Evolutionary conservation across 345 rosid genomes (phyloP).

Genomic region (Murraya paniculata): DNA sequence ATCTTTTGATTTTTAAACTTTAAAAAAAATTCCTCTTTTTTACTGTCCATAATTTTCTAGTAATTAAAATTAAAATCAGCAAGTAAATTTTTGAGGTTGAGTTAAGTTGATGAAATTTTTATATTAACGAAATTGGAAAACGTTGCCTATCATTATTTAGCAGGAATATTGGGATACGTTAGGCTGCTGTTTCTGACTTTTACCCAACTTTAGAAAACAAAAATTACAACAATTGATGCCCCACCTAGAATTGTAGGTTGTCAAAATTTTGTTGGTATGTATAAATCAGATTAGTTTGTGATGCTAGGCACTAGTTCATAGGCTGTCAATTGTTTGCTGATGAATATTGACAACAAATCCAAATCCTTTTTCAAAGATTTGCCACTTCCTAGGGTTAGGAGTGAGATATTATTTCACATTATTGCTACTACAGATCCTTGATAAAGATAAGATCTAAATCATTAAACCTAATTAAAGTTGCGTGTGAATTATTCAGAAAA

Average conservation of each 20-base stretch:
- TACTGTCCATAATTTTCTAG: no score
- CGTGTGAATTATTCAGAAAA: not conserved
- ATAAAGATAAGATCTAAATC: slow-evolving; percentile 11
- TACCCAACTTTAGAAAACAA: not conserved
- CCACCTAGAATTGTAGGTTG: not conserved
- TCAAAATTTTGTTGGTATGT: not conserved
- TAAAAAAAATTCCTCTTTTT: no score
- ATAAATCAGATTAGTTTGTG: no score
- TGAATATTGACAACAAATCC: slow-evolving; percentile 22
- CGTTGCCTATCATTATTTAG: not conserved
- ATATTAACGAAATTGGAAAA: not conserved
- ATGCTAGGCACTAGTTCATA: not conserved
- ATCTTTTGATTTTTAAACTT: no score
- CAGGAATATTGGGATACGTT: not conserved
- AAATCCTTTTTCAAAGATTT: slow-evolving; percentile 40
- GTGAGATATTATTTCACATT: slow-evolving; percentile 14
- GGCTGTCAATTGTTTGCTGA: slow-evolving; percentile 16
- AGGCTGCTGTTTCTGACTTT: not conserved
- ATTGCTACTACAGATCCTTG: slow-evolving; percentile 8
- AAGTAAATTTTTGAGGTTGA: no score
- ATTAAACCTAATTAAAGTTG: slow-evolving; percentile 15
- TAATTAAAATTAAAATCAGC: no score
- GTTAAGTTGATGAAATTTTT: no score
- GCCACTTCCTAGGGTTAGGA: slow-evolving; percentile 36
- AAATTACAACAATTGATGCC: not conserved